Conservation (phyloP, 306 rosid species). For the Geum urbanum region DNA sequence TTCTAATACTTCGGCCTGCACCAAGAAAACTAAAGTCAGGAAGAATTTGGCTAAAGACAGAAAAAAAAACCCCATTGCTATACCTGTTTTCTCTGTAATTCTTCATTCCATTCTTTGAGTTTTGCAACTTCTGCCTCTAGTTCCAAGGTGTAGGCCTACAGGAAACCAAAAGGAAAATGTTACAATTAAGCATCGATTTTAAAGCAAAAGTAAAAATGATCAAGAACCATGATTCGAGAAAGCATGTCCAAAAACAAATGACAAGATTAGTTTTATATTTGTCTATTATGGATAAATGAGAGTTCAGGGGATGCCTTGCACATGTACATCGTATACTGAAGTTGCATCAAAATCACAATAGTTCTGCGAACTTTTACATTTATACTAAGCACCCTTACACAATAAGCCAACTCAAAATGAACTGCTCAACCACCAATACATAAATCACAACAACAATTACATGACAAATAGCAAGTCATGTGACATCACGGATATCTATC, state of each 20-base stretch:
- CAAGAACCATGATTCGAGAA: neutral
- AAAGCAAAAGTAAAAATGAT: neutral
- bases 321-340: neutral
- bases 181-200: neutral
- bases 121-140: conserved; percentile 81
- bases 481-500: neutral
- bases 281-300: neutral
- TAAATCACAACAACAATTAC: no score
- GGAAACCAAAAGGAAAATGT: conserved; percentile 23
- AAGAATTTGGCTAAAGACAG: neutral
- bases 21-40: conserved; percentile 27
- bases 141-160: conserved; percentile 88
- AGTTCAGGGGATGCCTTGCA: neutral
- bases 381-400: no score
- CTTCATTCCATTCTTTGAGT: conserved; percentile 70
- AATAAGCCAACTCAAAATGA: no score
- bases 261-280: neutral
- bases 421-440: neutral
- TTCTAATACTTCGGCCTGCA: conserved; percentile 66
- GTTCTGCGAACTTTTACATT: neutral
- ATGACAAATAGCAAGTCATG: no score
- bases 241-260: neutral
- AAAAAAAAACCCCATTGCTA: conserved; percentile 1
- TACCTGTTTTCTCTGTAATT: conserved; percentile 75
- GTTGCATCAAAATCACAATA: neutral